phyloP scores from a whole-genome alignment of 129 eudicot species.

The Tagetes erecta region DNA sequence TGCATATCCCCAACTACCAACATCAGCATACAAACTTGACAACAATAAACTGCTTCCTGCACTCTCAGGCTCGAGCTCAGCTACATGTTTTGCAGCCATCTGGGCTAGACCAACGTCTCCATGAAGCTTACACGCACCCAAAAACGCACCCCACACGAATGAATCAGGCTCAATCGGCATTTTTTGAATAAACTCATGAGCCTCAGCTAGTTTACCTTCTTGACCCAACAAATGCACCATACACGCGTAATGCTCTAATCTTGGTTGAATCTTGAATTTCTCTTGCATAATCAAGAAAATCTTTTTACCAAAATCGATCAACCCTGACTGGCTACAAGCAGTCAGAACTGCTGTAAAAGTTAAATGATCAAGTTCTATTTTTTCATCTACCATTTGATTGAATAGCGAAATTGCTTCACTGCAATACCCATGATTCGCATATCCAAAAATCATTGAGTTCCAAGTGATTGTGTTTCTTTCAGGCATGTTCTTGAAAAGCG shows the following conservation, averaged over 20 bases:
- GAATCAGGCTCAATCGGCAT: constrained; percentile 69
- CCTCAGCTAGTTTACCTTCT: constrained; percentile 62
- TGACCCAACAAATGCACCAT: constrained; percentile 73
- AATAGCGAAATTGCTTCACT: constrained; percentile 57
- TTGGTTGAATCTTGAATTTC: constrained; percentile 49
- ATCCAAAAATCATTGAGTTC: constrained; percentile 87
- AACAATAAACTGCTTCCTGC: constrained; percentile 58
- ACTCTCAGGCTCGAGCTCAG: constrained; percentile 76
- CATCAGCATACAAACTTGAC: constrained; percentile 63
- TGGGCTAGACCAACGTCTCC: constrained; percentile 63
- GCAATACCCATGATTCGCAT: constrained; percentile 73
- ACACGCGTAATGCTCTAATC: constrained; percentile 85
- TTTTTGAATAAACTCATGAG: constrained; percentile 50
- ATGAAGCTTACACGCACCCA: constrained; percentile 74
- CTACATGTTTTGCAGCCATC: constrained; percentile 56
- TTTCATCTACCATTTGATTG: constrained; percentile 51
- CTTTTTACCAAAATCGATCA: constrained; percentile 54
- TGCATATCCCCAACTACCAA: constrained; percentile 61
- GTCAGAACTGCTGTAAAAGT: constrained; percentile 73
- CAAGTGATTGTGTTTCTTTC: constrained; percentile 65
- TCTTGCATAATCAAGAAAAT: constrained; percentile 63
- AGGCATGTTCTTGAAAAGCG: constrained; percentile 54
- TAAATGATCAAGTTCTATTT: constrained; percentile 54
- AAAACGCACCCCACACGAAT: constrained; percentile 87
- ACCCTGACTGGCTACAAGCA: constrained; percentile 71